Percentiles rank a stretch among this genome's conserved stretches.
Conservation (phyloP, 2,329 filamentous ascomycete species). For the Cytospora piceae region DNA sequence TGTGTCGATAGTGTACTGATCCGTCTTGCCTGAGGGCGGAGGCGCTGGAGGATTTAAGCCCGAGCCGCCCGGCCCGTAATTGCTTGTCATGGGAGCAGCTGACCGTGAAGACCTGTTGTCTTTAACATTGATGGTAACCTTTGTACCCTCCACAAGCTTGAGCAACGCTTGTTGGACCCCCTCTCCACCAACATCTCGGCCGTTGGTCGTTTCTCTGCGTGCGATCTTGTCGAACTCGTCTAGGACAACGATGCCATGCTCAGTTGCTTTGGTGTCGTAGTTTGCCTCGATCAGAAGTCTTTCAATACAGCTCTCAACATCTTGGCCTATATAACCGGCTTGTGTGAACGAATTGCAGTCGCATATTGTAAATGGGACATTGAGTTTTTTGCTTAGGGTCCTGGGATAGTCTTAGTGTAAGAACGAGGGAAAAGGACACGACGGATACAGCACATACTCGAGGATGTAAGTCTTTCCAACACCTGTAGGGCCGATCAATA, state of each 20-base stretch:
- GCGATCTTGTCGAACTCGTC: constrained; percentile 99
- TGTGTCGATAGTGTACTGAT: constrained; percentile 79
- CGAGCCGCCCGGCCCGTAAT: constrained; percentile 52
- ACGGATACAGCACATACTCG: constrained; percentile 51
- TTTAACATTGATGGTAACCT: constrained; percentile 89
- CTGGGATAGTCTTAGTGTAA: constrained; percentile 48
- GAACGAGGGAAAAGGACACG: background rate
- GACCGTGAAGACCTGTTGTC: constrained; percentile 65
- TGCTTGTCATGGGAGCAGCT: constrained; percentile 56
- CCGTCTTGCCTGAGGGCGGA: constrained; percentile 55
- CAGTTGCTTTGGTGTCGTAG: constrained; percentile 81
- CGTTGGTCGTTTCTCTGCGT: constrained; percentile 81
- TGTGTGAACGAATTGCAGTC: constrained; percentile 97
- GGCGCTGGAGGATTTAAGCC: constrained; percentile 50
- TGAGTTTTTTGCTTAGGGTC: constrained; percentile 88
- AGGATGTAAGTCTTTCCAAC: constrained; percentile 97
- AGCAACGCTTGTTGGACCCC: constrained; percentile 94
- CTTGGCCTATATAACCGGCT: constrained; percentile 95
- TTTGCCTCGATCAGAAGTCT: constrained; percentile 87
- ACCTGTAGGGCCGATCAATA: constrained; percentile 88
- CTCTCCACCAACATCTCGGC: constrained; percentile 93
- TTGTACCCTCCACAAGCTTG: constrained; percentile 96
- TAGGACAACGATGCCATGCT: constrained; percentile 91
- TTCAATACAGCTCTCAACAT: constrained; percentile 95
- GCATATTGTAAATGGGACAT: constrained; percentile 92